Evolutionary conservation across 1,284 basidiomycete species (phyloP).

Genomic region (Tilletiaria anomala): DNA sequence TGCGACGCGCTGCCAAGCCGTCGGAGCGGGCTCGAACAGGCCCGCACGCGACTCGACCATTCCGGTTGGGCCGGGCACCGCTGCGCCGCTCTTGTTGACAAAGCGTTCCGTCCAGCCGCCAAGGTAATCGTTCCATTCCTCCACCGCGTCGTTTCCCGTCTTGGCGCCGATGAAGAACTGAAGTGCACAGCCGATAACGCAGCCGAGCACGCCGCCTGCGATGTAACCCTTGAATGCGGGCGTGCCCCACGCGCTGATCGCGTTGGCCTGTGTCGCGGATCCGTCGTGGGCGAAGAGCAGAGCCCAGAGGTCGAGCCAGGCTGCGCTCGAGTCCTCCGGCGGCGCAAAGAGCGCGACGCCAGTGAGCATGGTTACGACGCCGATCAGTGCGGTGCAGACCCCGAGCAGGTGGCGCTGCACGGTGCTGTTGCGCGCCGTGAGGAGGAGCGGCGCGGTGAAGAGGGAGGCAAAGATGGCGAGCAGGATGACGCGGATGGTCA

Average conservation of each 20-base stretch:
- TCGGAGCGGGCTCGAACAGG: constrained; percentile 21
- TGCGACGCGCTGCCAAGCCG: constrained; percentile 11
- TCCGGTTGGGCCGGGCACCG: not conserved
- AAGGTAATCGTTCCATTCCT: constrained; percentile 29
- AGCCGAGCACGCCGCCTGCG: constrained; percentile 18
- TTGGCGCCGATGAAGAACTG: constrained; percentile 14
- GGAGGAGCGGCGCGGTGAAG: constrained; percentile 19
- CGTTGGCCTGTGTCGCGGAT: constrained; percentile 6
- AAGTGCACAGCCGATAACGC: constrained; percentile 17
- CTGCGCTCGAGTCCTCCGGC: constrained; percentile 9
- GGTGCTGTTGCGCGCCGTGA: constrained; percentile 7
- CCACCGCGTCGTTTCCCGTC: constrained; percentile 14
- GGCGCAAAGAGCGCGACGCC: constrained; percentile 24
- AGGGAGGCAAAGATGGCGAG: constrained; percentile 14
- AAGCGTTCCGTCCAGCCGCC: constrained; percentile 17
- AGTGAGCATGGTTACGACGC: constrained; percentile 19
- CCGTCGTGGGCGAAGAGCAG: constrained; percentile 17
- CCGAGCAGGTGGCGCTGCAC: constrained; percentile 24
- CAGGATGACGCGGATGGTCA: constrained; percentile 20
- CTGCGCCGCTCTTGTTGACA: constrained; percentile 5
- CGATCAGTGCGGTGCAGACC: constrained; percentile 21
- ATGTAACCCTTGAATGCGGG: constrained; percentile 28
- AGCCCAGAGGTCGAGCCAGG: constrained; percentile 27
- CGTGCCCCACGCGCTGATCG: constrained; percentile 17
- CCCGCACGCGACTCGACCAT: constrained; percentile 9